These are phyloP conservation scores for Rhizopus stolonifer DNA, from an alignment of 371 early-diverging fungal genomes.

Conservation along the genomic window DNA sequence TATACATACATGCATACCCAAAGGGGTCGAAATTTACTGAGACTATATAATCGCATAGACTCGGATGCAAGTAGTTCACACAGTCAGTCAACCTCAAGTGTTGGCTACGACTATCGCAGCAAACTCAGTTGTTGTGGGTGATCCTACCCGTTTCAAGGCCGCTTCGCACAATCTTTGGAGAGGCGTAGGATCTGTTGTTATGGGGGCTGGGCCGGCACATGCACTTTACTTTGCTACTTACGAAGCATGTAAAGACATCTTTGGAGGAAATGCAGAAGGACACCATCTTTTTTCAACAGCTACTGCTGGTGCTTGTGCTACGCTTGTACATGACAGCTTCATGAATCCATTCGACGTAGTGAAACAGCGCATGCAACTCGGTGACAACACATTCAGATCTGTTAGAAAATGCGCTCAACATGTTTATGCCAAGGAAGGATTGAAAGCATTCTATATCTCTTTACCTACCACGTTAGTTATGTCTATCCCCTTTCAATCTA, in stretches of 20 bases:
- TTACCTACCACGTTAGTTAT: constrained; percentile 89
- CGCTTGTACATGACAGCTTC: constrained; percentile 78
- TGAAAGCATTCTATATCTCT: constrained; percentile 85
- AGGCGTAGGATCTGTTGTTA: constrained; percentile 82
- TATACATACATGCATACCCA: constrained; percentile 1
- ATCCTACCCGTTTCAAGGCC: neutral
- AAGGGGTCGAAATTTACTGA: constrained; percentile 2
- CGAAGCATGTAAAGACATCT: constrained; percentile 77
- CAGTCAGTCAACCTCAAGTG: constrained; percentile 11
- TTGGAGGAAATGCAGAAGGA: constrained; percentile 55
- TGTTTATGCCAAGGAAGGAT: constrained; percentile 72
- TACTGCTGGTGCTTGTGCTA: constrained; percentile 86
- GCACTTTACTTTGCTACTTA: constrained; percentile 92
- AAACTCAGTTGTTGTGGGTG: too few relatives aligned
- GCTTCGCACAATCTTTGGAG: constrained; percentile 72
- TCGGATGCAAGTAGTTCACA: constrained; percentile 85
- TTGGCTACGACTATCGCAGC: neutral
- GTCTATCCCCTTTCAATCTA: constrained; percentile 88
- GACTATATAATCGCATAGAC: constrained; percentile 54
- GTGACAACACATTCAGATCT: constrained; percentile 58
- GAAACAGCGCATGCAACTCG: constrained; percentile 94
- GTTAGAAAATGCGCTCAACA: constrained; percentile 66
- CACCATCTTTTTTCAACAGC: constrained; percentile 64
- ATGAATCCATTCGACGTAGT: constrained; percentile 94
- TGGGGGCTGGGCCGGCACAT: constrained; percentile 94